These are phyloP conservation scores for Penicillium cinerascens DNA, from an alignment of 495 filamentous ascomycete species.

Conservation along the genomic window DNA sequence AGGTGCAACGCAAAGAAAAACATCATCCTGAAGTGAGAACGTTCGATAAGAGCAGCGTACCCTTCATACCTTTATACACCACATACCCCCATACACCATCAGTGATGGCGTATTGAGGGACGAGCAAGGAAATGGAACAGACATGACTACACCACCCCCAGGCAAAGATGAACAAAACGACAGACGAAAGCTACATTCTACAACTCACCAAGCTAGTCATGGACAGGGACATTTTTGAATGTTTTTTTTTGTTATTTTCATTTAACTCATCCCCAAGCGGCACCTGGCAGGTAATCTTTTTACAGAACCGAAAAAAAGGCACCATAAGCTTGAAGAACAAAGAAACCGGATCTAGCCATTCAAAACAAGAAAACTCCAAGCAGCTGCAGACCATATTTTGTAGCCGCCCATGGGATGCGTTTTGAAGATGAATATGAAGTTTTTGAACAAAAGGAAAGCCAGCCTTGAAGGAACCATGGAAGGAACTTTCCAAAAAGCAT, in stretches of 20 bases:
- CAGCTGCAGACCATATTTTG: conserved; percentile 16
- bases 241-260: conserved; percentile 20
- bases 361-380: conserved; percentile 19
- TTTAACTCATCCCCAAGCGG: conserved; percentile 8
- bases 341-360: conserved; percentile 14
- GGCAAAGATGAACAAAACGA: neutral
- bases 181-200: neutral
- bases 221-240: conserved; percentile 9
- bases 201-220: neutral
- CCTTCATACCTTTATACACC: neutral
- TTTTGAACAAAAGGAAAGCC: neutral
- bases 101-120: conserved; percentile 13
- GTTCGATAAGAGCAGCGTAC: neutral
- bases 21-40: neutral
- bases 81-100: neutral
- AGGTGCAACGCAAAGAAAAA: neutral
- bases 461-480: neutral
- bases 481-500: neutral
- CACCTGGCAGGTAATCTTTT: conserved; percentile 16
- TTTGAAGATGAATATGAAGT: conserved; percentile 1
- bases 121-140: too few relatives aligned
- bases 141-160: too few relatives aligned
- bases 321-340: conserved; percentile 11
- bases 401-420: conserved; percentile 14
- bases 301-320: conserved; percentile 32